Base-by-base conservation (phyloP, 257 asterid species). In the Capsicum chinense region DNA sequence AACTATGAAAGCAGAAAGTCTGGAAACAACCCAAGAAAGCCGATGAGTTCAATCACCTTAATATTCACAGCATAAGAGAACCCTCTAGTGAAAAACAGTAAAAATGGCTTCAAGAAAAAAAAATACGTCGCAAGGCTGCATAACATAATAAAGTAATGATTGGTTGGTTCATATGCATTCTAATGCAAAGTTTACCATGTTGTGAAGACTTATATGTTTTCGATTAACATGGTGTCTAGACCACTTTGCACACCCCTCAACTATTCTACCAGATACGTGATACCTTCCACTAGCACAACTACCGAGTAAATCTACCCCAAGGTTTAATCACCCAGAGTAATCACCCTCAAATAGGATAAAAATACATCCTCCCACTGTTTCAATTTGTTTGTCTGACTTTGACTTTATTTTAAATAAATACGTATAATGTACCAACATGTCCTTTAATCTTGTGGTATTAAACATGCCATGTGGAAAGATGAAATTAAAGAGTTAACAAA, bases 81-180 rank as follows among this genome's bases (percentile, higher is more conserved):
- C 79, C 37, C 35, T 47, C 54, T 47, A 3, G 39, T 50, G 68
- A 19, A 60, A 60, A 60, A 60, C 37, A 14, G 21, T 71, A 71
- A 71, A 71, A 71, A n/a, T 19, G 9, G 80, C 11, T 47, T 71
- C 80, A 47, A 71, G 3, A n/a, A 71, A 71, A 50, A 71, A 47
- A 58, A 37, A 15, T 73, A 50, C 47, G 58, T 42, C 58, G 0
- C 44, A 71, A 6, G 10, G 56, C 57, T 3, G 10, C 79, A 57
- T 3, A 47, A 26, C 12, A 33, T 33, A 26, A 64, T 33, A 64
- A 64, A 44, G 17, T n/a, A 44, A 71, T 71, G 79, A 47, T n/a
- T 17, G 37, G 13, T 47, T 71, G 16, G 57, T 71, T 71, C 15
- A 48, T 47, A n/a, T 16, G 1, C 9, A 71, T 42, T 14, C 21